Conservation (phyloP, 148 eudicot species). For the Pouteria glomerata region DNA sequence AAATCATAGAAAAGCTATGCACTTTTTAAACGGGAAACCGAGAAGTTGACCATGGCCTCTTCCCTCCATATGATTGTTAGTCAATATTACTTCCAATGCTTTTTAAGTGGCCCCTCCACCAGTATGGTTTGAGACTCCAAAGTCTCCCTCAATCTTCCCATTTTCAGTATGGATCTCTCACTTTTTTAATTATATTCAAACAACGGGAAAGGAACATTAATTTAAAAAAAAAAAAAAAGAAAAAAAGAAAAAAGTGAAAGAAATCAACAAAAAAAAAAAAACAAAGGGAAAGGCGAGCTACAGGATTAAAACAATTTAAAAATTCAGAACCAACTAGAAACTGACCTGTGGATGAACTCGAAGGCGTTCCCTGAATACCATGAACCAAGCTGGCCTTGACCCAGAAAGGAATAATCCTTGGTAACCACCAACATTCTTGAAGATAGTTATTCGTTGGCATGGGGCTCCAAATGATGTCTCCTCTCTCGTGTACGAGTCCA, state of each 20-base stretch:
- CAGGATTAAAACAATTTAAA: background rate
- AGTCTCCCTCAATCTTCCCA: background rate
- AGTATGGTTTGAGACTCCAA: background rate
- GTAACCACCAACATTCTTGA: slow-evolving; percentile 81
- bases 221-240: background rate
- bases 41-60: background rate
- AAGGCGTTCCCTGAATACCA: slow-evolving; percentile 86
- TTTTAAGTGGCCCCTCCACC: background rate
- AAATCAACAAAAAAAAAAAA: background rate
- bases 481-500: slow-evolving; percentile 78
- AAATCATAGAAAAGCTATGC: background rate
- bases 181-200: background rate
- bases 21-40: background rate
- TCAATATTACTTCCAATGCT: background rate
- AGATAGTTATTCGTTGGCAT: slow-evolving; percentile 56
- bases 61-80: background rate
- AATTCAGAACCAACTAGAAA: background rate
- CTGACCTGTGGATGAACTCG: slow-evolving; percentile 97
- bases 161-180: background rate
- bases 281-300: background rate
- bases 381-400: slow-evolving; percentile 85
- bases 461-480: slow-evolving; percentile 46
- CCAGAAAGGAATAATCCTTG: slow-evolving; percentile 87
- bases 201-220: background rate
- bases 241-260: no score